Conservation (phyloP, 805 yeast species). For the Kazachstania bromeliacearum region DNA sequence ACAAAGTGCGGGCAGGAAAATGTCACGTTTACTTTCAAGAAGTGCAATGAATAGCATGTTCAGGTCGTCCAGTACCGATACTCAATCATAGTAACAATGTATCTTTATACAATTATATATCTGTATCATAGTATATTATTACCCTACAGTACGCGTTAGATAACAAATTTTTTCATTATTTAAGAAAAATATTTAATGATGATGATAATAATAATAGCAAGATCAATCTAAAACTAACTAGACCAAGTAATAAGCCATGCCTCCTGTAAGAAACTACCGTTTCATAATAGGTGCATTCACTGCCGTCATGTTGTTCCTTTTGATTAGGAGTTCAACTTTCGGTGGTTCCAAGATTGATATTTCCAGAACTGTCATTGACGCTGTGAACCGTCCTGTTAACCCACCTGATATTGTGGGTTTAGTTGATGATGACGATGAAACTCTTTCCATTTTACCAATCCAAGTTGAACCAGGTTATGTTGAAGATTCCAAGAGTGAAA, state of each 20-base stretch:
- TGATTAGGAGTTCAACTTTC: conserved; percentile 38
- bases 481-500: conserved; percentile 13
- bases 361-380: conserved; percentile 12
- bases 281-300: conserved; percentile 43
- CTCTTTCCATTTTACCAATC: conserved; percentile 14
- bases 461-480: conserved; percentile 19
- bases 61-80: conserved; percentile 19
- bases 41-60: conserved; percentile 22
- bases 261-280: conserved; percentile 41
- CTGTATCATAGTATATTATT: too few relatives aligned
- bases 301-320: conserved; percentile 40
- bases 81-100: too few relatives aligned
- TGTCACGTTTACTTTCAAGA: conserved; percentile 22
- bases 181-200: neutral
- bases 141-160: too few relatives aligned
- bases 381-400: conserved; percentile 10
- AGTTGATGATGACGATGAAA: neutral
- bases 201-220: too few relatives aligned
- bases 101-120: too few relatives aligned
- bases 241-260: conserved; percentile 6
- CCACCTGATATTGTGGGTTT: conserved; percentile 10
- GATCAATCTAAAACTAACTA: neutral
- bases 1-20: conserved; percentile 15
- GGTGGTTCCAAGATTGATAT: conserved; percentile 10
- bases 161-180: too few relatives aligned